Conservation (phyloP, 345 rosid species). For the Conringia planisiliqua region DNA sequence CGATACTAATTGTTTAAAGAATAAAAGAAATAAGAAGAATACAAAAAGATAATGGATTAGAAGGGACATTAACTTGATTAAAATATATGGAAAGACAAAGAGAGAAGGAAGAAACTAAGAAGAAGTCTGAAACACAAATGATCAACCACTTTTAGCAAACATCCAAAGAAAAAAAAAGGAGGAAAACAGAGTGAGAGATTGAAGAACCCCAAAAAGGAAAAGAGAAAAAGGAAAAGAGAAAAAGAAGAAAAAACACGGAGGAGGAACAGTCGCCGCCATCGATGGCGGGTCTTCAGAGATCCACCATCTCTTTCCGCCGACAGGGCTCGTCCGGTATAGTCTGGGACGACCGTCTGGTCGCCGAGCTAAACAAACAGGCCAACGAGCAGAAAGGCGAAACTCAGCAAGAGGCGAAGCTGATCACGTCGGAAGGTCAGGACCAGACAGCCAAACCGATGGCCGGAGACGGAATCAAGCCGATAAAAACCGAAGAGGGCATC, state of each 20-base stretch:
- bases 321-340: slow-evolving; percentile 92
- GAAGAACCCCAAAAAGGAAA: neutral
- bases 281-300: slow-evolving; percentile 91
- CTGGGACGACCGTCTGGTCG: slow-evolving; percentile 73
- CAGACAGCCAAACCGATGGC: neutral
- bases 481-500: slow-evolving; percentile 30
- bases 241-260: slow-evolving; percentile 3
- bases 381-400: slow-evolving; percentile 24
- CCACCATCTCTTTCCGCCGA: slow-evolving; percentile 76
- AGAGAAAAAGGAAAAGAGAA: neutral
- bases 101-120: neutral
- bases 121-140: slow-evolving; percentile 12
- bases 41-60: neutral
- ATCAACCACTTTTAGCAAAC: slow-evolving; percentile 19
- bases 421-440: slow-evolving; percentile 14
- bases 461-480: slow-evolving; percentile 35
- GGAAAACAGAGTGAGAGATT: neutral
- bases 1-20: neutral
- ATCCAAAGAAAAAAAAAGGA: neutral
- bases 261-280: slow-evolving; percentile 15
- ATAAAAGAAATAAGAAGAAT: neutral
- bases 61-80: neutral
- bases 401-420: neutral
- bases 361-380: slow-evolving; percentile 45
- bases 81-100: neutral